Evolutionary conservation across 805 yeast genomes (phyloP), one percentile per base, ranked within the genome.

Genomic region (Candida argentea): DNA sequence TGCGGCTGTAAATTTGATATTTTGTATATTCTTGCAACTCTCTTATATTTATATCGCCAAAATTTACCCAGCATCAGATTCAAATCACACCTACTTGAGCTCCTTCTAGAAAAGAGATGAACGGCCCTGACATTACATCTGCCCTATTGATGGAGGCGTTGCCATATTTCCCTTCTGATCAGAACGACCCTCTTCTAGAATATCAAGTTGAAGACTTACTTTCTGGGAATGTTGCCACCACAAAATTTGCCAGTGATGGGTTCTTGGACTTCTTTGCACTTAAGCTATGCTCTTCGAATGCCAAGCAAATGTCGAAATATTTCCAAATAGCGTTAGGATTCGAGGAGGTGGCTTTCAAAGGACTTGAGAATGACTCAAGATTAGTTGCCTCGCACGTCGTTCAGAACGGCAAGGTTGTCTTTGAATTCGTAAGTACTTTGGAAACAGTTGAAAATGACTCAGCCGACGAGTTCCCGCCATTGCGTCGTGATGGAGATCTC

Each of bases 241-340:
- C 37, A 7, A 46, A 42, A 20, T 34, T 18, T 12, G 31, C 52
- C 3, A 25, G 24, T 12, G 63, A 56, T 41, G 63, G 55, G 9
- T 41, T 61, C 32, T 17, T 51, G 5, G 70, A 67, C n/a, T 81
- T 76, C 44, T 76, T 71, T 51, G 77, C 76, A 41, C 61, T 81
- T 3, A 76, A 79, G 9, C 71, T 79, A 63, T 78, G 76, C 35
- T 79, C 76, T 8, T 69, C 83, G n/a, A 80, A 81, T 37, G 81
- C 89, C 14, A 73, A 70, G 34, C 72, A 71, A 35, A 57, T 73
- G 25, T 76, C 93, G 1, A 46, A 52, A 14, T 68, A 65, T 44
- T 70, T 76, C 33, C 61, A 70, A 25, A 43, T 59, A 10, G 52
- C 67, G 5, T 66, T 73, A 52, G 94, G 93, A 0, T 84, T 84